Conservation (phyloP, 805 yeast genomes). For the Ogataea pignaliae region DNA sequence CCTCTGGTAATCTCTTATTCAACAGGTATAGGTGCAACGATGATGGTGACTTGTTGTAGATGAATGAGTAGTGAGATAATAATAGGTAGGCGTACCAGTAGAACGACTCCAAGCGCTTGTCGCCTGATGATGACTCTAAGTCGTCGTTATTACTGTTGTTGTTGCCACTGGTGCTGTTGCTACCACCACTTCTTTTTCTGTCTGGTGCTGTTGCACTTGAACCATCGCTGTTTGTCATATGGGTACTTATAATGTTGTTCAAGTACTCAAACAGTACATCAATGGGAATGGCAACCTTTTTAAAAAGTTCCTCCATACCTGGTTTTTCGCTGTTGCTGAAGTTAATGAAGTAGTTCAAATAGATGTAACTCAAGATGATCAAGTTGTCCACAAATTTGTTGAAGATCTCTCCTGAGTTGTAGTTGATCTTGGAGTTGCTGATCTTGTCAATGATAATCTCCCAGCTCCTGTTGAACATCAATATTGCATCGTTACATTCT, state of each 20-base stretch:
- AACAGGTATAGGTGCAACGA: conserved; percentile 29
- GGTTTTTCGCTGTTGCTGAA: conserved; percentile 13
- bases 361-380: conserved; percentile 39
- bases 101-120: conserved; percentile 20
- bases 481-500: conserved; percentile 31
- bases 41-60: conserved; percentile 38
- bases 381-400: conserved; percentile 41
- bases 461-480: conserved; percentile 44
- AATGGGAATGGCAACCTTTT: conserved; percentile 31
- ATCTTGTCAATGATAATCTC: conserved; percentile 27
- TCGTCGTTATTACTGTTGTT: background rate
- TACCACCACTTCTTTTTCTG: background rate
- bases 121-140: background rate
- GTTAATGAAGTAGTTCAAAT: conserved; percentile 36
- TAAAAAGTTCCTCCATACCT: conserved; percentile 9
- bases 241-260: conserved; percentile 42
- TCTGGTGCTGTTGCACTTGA: too few species aligned
- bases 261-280: conserved; percentile 46
- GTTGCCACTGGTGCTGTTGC: background rate
- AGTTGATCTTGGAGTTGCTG: conserved; percentile 25
- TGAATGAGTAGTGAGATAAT: conserved; percentile 39
- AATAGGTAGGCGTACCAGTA: conserved; percentile 47
- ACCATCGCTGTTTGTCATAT: conserved; percentile 31
- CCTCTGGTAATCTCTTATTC: conserved; percentile 24
- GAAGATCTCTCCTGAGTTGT: conserved; percentile 26